A percentile compares a stretch with the other conserved stretches of the same genome.
These are phyloP conservation scores for Phialocephala sp. DNA, from an alignment of 2,329 filamentous ascomycete genomes.

Conservation along the genomic window DNA sequence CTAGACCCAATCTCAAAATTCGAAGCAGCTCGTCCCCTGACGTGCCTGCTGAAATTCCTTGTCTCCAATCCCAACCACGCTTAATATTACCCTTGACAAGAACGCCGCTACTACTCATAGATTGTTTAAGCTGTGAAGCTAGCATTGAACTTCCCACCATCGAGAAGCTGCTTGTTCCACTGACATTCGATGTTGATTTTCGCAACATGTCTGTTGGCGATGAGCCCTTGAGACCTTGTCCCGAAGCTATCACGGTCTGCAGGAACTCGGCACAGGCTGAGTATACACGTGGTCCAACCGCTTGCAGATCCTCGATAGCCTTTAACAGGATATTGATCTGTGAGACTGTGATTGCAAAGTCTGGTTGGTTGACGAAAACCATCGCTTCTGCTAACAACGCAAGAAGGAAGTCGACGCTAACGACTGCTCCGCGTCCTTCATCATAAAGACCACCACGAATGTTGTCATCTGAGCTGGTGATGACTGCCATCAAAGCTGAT, in stretches of 20 bases:
- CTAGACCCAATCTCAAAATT: slow-evolving; percentile 74
- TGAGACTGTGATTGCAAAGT: slow-evolving; percentile 65
- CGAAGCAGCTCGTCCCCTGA: slow-evolving; percentile 74
- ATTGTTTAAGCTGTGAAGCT: slow-evolving; percentile 65
- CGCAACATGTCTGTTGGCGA: slow-evolving; percentile 71
- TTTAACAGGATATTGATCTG: slow-evolving; percentile 79
- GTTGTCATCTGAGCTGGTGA: slow-evolving; percentile 85
- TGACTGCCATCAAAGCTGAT: slow-evolving; percentile 77
- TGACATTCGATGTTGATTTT: slow-evolving; percentile 61
- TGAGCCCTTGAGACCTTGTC: slow-evolving; percentile 65
- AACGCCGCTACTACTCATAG: slow-evolving; percentile 60
- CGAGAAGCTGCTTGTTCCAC: slow-evolving; percentile 61
- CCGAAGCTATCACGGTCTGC: slow-evolving; percentile 73
- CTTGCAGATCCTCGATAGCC: slow-evolving; percentile 80
- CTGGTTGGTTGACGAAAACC: slow-evolving; percentile 72
- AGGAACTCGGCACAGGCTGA: slow-evolving; percentile 80
- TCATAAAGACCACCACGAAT: slow-evolving; percentile 92
- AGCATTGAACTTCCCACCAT: slow-evolving; percentile 78
- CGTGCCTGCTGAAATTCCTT: slow-evolving; percentile 59
- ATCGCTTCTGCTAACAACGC: slow-evolving; percentile 84
- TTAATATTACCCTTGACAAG: slow-evolving; percentile 54
- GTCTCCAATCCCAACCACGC: slow-evolving; percentile 77
- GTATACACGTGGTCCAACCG: slow-evolving; percentile 75
- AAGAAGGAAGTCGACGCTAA: slow-evolving; percentile 86
- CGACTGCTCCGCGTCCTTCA: slow-evolving; percentile 76